phyloP scores from a whole-genome alignment of 2,329 filamentous ascomycete species.

The Fusarium oligoseptatum region DNA sequence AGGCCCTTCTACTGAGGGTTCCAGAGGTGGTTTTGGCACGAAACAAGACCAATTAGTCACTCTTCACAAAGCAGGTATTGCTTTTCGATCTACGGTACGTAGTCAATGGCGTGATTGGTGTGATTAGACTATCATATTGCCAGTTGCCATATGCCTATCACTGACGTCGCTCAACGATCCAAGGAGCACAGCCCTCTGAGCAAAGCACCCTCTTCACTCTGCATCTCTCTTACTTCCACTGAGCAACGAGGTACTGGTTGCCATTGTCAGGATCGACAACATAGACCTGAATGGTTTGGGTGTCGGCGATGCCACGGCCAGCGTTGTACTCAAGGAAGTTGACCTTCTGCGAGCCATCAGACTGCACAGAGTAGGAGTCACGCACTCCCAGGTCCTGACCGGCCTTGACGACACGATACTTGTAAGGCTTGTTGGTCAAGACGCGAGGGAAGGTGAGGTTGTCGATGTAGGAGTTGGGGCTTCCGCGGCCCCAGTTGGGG shows the following conservation, averaged over 20 bases:
- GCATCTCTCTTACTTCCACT: slow-evolving; percentile 8
- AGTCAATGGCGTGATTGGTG: too few relatives aligned
- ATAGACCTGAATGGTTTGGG: slow-evolving; percentile 19
- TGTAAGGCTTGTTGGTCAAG: slow-evolving; percentile 19
- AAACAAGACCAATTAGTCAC: too few relatives aligned
- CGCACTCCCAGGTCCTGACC: slow-evolving; percentile 7
- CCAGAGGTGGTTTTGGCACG: too few relatives aligned
- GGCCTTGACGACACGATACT: slow-evolving; percentile 23
- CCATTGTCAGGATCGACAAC: slow-evolving; percentile 15
- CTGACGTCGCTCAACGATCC: too few relatives aligned
- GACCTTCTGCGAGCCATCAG: slow-evolving; percentile 20
- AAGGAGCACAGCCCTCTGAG: too few relatives aligned
- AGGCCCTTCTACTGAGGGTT: too few relatives aligned
- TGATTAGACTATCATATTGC: too few relatives aligned
- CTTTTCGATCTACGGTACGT: too few relatives aligned
- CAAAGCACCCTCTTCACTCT: background rate
- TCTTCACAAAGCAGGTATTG: too few relatives aligned
- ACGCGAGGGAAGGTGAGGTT: slow-evolving; percentile 22
- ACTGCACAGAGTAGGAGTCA: slow-evolving; percentile 4
- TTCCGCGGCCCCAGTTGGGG: slow-evolving; percentile 24
- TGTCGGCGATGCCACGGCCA: slow-evolving; percentile 18
- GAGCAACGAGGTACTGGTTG: slow-evolving; percentile 11
- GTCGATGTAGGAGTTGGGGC: slow-evolving; percentile 23
- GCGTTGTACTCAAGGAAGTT: slow-evolving; percentile 28
- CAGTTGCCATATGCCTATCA: too few relatives aligned